Conservation (phyloP, 2,329 filamentous ascomycete genomes). For the Penicillium sp. region DNA sequence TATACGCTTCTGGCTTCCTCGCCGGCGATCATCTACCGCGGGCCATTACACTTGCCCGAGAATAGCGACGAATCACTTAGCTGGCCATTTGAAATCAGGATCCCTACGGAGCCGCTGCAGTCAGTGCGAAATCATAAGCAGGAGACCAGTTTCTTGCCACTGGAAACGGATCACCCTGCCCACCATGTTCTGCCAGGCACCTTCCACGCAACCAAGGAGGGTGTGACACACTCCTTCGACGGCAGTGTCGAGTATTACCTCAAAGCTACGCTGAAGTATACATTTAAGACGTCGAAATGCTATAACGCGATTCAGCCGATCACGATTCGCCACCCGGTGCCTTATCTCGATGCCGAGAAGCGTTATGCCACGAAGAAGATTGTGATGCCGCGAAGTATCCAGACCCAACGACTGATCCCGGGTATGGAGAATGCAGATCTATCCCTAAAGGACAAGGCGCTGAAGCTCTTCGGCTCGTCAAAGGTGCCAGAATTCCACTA, state of each 20-base stretch:
- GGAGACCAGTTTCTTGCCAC: slow-evolving; percentile 13
- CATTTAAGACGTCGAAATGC: background rate
- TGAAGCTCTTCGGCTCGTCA: slow-evolving; percentile 33
- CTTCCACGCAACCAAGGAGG: slow-evolving; percentile 4
- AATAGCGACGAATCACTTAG: slow-evolving; percentile 5
- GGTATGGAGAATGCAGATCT: slow-evolving; percentile 31
- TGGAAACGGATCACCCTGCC: slow-evolving; percentile 3
- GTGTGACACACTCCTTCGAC: slow-evolving; percentile 12
- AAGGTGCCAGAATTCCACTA: slow-evolving; percentile 35
- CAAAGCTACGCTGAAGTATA: slow-evolving; percentile 27
- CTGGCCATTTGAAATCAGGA: slow-evolving; percentile 18
- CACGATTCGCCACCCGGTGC: slow-evolving; percentile 11
- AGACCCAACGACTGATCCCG: slow-evolving; percentile 32
- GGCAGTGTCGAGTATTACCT: slow-evolving; percentile 40
- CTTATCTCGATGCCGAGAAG: background rate
- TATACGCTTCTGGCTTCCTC: slow-evolving; percentile 11
- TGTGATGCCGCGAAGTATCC: slow-evolving; percentile 10
- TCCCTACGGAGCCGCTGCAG: slow-evolving; percentile 10
- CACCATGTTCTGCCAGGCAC: slow-evolving; percentile 15
- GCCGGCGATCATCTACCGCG: slow-evolving; percentile 9
- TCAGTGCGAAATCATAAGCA: slow-evolving; percentile 1
- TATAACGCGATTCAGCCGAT: slow-evolving; percentile 14
- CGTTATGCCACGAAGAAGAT: slow-evolving; percentile 3
- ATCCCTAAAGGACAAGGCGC: slow-evolving; percentile 34
- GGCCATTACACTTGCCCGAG: slow-evolving; percentile 18